These are phyloP conservation scores for Aspergillus ochraceus DNA, from an alignment of 2,329 filamentous ascomycete species.

Conservation along the genomic window DNA sequence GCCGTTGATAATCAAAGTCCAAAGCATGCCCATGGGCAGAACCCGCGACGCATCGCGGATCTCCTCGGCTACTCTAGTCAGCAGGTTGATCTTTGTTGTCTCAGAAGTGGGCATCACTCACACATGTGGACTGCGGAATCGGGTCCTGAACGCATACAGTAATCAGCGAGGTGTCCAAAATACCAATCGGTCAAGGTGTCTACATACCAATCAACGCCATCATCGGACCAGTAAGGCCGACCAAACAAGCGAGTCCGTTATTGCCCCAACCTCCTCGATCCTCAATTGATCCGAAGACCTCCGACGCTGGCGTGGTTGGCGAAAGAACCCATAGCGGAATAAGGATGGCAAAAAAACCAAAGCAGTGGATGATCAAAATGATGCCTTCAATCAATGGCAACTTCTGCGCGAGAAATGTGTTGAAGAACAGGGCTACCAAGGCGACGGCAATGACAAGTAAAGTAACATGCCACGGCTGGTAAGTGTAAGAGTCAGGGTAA, in stretches of 20 bases:
- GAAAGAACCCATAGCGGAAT: conserved; percentile 37
- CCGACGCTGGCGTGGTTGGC: conserved; percentile 27
- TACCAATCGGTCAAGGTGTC: neutral
- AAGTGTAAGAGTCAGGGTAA: conserved; percentile 26
- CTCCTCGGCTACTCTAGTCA: conserved; percentile 47
- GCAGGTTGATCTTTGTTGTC: neutral
- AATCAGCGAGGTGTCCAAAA: neutral
- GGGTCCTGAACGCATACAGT: conserved; percentile 23
- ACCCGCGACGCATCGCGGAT: conserved; percentile 49
- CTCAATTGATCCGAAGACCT: conserved; percentile 37
- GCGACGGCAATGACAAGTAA: conserved; percentile 46
- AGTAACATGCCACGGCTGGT: conserved; percentile 33
- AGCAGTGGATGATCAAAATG: conserved; percentile 51
- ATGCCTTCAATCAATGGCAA: conserved; percentile 54
- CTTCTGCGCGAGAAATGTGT: conserved; percentile 47
- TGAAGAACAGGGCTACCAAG: conserved; percentile 50
- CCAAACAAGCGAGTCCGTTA: conserved; percentile 39
- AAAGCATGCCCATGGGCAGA: conserved; percentile 51
- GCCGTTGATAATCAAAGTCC: conserved; percentile 50
- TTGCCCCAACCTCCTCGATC: conserved; percentile 40
- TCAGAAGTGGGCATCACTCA: conserved; percentile 9
- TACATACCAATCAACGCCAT: conserved; percentile 24
- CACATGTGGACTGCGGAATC: conserved; percentile 38
- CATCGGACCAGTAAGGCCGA: conserved; percentile 33
- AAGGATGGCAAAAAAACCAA: conserved; percentile 47